A percentile compares a stretch with the other conserved stretches of the same genome.
These are phyloP conservation scores for Ophiostoma novo-ulmi DNA, from an alignment of 2,329 filamentous ascomycete species.

Conservation along the genomic window DNA sequence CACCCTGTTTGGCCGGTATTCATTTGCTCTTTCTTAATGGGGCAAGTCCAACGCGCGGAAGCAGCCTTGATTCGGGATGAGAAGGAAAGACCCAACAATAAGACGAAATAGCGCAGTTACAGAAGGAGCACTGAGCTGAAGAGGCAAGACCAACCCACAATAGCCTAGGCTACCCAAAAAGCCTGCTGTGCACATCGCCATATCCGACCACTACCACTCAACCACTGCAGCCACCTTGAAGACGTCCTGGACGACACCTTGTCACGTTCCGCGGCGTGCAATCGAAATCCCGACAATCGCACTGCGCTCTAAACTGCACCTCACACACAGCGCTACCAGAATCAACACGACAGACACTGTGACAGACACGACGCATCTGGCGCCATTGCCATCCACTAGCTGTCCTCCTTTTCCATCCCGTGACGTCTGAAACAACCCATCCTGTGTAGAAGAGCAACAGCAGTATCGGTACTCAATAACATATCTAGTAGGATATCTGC, in stretches of 20 bases:
- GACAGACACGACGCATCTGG: neutral
- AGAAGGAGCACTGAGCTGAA: neutral
- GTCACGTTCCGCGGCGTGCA: constrained; percentile 12
- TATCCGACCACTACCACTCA: neutral
- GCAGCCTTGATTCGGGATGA: constrained; percentile 10
- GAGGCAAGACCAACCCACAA: neutral
- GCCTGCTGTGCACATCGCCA: constrained; percentile 14
- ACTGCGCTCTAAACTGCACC: constrained; percentile 14
- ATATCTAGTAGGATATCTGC: neutral
- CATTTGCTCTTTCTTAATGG: neutral
- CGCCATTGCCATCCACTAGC: neutral
- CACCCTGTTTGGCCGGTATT: constrained; percentile 18
- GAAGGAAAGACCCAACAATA: constrained; percentile 11
- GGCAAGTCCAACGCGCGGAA: constrained; percentile 17
- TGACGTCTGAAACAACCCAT: neutral
- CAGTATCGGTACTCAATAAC: neutral
- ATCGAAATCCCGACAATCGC: constrained; percentile 18
- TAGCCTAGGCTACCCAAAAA: neutral
- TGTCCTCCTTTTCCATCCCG: constrained; percentile 6
- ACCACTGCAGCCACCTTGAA: neutral
- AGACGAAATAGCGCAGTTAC: neutral
- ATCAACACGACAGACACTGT: neutral
- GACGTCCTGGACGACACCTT: constrained; percentile 9
- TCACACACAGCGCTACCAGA: constrained; percentile 5
- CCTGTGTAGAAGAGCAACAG: neutral